Percentiles rank a stretch among this genome's conserved stretches.
Evolutionary conservation across 495 filamentous ascomycete genomes (phyloP).

Genomic region (Aspergillus carlsbadensis): DNA sequence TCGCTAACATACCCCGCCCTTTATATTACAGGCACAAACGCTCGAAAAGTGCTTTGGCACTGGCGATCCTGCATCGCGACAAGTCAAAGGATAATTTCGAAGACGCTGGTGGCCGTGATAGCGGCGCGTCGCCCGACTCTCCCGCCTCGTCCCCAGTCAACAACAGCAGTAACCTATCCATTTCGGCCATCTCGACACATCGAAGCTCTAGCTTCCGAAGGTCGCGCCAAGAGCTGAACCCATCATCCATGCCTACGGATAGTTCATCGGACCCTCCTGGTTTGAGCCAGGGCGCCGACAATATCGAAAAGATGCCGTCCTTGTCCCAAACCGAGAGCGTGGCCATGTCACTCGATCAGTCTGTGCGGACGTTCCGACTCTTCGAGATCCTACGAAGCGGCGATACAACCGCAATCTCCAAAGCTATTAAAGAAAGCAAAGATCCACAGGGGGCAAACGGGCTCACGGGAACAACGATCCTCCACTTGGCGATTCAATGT

Average conservation of each 20-base stretch:
- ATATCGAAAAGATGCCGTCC: slow-evolving; percentile 34
- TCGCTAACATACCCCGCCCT: slow-evolving; percentile 27
- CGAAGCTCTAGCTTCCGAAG: slow-evolving; percentile 35
- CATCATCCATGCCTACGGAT: slow-evolving; percentile 26
- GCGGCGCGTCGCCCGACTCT: slow-evolving; percentile 30
- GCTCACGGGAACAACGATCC: slow-evolving; percentile 78
- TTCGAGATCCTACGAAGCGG: slow-evolving; percentile 90
- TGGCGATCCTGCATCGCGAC: slow-evolving; percentile 52
- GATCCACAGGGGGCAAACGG: slow-evolving; percentile 40
- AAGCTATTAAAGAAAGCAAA: slow-evolving; percentile 74
- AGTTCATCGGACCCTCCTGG: slow-evolving; percentile 25
- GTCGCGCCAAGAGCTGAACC: slow-evolving; percentile 26
- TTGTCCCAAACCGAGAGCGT: slow-evolving; percentile 29
- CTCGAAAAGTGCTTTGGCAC: slow-evolving; percentile 52
- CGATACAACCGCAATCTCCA: slow-evolving; percentile 85
- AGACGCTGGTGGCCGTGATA: slow-evolving; percentile 27
- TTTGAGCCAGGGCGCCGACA: slow-evolving; percentile 30
- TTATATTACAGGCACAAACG: slow-evolving; percentile 48
- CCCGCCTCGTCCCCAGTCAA: slow-evolving; percentile 28
- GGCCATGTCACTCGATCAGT: slow-evolving; percentile 77
- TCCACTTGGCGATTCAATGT: slow-evolving; percentile 96
- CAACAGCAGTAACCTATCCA: slow-evolving; percentile 21
- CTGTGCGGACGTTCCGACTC: slow-evolving; percentile 87
- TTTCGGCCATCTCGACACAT: slow-evolving; percentile 23
- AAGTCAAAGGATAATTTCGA: slow-evolving; percentile 41